These are phyloP conservation scores for Pichia sp. DNA, from an alignment of 1,139 yeast species.

Conservation along the genomic window DNA sequence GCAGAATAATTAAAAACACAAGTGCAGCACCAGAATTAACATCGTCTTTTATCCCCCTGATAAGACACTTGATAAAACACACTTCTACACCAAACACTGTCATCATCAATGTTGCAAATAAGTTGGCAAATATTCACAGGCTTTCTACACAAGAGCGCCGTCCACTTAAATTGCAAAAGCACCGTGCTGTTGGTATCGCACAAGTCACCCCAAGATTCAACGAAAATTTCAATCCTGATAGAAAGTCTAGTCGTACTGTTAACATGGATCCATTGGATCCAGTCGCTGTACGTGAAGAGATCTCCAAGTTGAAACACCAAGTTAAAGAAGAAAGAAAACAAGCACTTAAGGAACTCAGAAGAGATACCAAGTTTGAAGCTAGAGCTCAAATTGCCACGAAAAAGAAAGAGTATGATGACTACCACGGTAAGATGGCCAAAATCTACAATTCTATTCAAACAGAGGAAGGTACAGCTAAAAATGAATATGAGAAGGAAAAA, in stretches of 20 bases:
- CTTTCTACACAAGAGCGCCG: slow-evolving; percentile 49
- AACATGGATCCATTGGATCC: slow-evolving; percentile 61
- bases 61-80: slow-evolving; percentile 40
- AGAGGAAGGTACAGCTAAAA: slow-evolving; percentile 91
- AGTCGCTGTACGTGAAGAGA: slow-evolving; percentile 75
- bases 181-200: slow-evolving; percentile 79
- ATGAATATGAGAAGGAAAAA: slow-evolving; percentile 84
- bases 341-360: slow-evolving; percentile 84
- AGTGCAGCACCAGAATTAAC: slow-evolving; percentile 59
- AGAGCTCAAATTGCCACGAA: slow-evolving; percentile 78
- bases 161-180: slow-evolving; percentile 84
- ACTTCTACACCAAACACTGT: slow-evolving; percentile 29
- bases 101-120: slow-evolving; percentile 32
- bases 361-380: slow-evolving; percentile 81
- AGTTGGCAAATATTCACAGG: slow-evolving; percentile 47
- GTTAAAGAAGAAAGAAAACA: slow-evolving; percentile 89
- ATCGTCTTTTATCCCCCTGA: slow-evolving; percentile 36
- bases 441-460: slow-evolving; percentile 84
- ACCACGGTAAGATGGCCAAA: slow-evolving; percentile 85
- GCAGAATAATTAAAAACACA: slow-evolving; percentile 58
- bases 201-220: slow-evolving; percentile 89
- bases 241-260: slow-evolving; percentile 40
- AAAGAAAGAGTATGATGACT: slow-evolving; percentile 68
- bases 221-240: slow-evolving; percentile 93
- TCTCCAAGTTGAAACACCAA: slow-evolving; percentile 75